Evolutionary conservation across 1,284 basidiomycete species (phyloP).

Genomic region (Rhodotorula sp.): DNA sequence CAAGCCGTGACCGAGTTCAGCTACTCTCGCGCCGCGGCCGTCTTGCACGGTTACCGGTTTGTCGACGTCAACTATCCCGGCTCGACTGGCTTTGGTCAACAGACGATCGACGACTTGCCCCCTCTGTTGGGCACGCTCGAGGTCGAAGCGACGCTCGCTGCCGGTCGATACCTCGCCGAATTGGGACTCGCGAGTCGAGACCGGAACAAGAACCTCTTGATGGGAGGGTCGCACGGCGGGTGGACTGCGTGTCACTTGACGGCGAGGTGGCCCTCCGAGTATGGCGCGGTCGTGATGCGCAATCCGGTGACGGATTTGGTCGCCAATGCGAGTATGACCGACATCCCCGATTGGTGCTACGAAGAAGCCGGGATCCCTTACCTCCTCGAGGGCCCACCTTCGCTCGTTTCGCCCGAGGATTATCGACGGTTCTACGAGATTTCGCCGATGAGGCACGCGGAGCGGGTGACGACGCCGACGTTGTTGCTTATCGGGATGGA

Average conservation of each 20-base stretch:
- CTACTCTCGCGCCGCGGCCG: constrained; percentile 53
- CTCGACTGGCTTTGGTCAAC: constrained; percentile 62
- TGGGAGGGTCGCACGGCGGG: constrained; percentile 72
- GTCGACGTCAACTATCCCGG: constrained; percentile 59
- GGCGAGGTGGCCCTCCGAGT: constrained; percentile 61
- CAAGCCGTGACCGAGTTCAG: constrained; percentile 55
- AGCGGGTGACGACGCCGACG: constrained; percentile 59
- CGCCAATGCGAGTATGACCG: constrained; percentile 57
- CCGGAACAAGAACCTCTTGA: constrained; percentile 58
- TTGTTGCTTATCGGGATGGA: constrained; percentile 62
- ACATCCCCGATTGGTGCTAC: constrained; percentile 69
- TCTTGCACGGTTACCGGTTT: constrained; percentile 64
- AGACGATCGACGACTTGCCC: constrained; percentile 54
- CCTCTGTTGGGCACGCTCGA: constrained; percentile 67
- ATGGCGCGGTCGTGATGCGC: constrained; percentile 62
- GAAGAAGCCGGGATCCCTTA: constrained; percentile 60
- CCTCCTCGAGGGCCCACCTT: constrained; percentile 42
- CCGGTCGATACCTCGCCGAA: constrained; percentile 57
- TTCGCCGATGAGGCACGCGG: constrained; percentile 63
- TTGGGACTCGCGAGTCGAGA: constrained; percentile 56
- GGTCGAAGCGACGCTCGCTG: constrained; percentile 63
- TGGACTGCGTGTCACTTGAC: constrained; percentile 66
- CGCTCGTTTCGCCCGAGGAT: constrained; percentile 55
- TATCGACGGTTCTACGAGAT: constrained; percentile 56
- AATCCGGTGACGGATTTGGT: constrained; percentile 69